Evolutionary conservation across 202 grass and related monocot genomes (phyloP).

Genomic region (Dendrocalamus latiflorus): DNA sequence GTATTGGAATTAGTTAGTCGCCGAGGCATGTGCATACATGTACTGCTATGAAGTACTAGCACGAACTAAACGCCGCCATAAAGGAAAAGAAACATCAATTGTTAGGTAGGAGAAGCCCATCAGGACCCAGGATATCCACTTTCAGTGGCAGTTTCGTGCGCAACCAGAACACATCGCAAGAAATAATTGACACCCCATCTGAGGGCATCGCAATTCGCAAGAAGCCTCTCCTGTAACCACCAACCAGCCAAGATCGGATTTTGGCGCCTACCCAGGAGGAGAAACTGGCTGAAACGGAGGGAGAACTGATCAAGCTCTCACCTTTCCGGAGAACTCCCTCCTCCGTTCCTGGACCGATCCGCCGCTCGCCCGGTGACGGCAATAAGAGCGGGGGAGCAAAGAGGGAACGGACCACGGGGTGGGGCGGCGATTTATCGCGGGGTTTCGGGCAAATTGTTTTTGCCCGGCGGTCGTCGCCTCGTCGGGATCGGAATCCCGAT

Average conservation of each 20-base stretch:
- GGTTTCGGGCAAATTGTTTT: conserved; percentile 10
- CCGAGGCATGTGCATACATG: neutral
- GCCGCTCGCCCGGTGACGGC: neutral
- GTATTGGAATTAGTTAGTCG: no score
- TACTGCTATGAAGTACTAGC: neutral
- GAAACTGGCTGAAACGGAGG: neutral
- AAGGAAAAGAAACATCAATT: conserved; percentile 1
- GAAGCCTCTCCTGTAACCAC: neutral
- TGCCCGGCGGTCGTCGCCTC: neutral
- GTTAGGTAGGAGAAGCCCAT: conserved; percentile 28
- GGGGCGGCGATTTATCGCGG: no score
- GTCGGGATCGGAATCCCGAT: conserved; percentile 12
- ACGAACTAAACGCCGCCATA: neutral
- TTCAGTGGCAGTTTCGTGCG: conserved; percentile 12
- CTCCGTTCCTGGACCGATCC: neutral
- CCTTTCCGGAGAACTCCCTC: conserved; percentile 10
- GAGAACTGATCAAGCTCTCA: conserved; percentile 7
- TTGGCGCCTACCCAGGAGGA: neutral
- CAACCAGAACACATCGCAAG: conserved; percentile 8
- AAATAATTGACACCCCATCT: neutral
- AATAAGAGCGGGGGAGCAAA: neutral
- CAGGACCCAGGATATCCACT: neutral
- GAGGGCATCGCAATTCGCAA: neutral
- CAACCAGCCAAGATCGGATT: neutral
- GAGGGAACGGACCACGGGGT: neutral